Evolutionary conservation across 2,329 filamentous ascomycete genomes (phyloP).

Genomic region (Aspergillus felis): DNA sequence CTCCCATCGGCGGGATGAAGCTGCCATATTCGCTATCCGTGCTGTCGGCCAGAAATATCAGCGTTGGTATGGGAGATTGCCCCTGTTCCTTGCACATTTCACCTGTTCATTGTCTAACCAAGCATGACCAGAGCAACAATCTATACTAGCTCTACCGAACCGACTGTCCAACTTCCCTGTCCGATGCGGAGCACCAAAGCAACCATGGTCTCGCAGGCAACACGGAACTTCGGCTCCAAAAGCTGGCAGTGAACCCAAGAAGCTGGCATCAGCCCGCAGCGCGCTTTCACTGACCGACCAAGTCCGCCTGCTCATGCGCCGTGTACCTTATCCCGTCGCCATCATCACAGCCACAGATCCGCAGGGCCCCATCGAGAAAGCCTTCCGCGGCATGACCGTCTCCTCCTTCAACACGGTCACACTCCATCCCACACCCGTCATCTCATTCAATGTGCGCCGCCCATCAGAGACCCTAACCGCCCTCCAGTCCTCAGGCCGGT

Average conservation of each 20-base stretch:
- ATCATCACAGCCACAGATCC: conserved; percentile 49
- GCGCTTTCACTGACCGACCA: conserved; percentile 25
- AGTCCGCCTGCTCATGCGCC: conserved; percentile 49
- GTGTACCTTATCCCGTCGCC: conserved; percentile 55
- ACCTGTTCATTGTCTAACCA: neutral
- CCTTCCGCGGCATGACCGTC: conserved; percentile 53
- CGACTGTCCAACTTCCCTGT: neutral
- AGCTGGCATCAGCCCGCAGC: neutral
- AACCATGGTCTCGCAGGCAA: neutral
- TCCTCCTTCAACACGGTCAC: conserved; percentile 61
- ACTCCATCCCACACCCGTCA: conserved; percentile 51
- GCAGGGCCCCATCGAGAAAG: conserved; percentile 19
- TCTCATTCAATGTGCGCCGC: conserved; percentile 59
- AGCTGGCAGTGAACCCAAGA: neutral
- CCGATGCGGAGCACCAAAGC: neutral
- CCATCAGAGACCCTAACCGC: conserved; percentile 56
- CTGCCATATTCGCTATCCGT: conserved; percentile 18
- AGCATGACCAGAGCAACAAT: neutral
- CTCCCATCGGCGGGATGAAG: conserved; percentile 28
- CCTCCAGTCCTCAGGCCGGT: conserved; percentile 42
- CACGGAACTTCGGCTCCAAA: neutral
- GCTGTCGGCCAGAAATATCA: conserved; percentile 13
- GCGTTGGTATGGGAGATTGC: neutral
- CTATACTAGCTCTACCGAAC: neutral
- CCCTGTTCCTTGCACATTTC: neutral